These are phyloP conservation scores for Rhexocercosporidium sp. DNA, from an alignment of 2,329 filamentous ascomycete species.

Conservation along the genomic window DNA sequence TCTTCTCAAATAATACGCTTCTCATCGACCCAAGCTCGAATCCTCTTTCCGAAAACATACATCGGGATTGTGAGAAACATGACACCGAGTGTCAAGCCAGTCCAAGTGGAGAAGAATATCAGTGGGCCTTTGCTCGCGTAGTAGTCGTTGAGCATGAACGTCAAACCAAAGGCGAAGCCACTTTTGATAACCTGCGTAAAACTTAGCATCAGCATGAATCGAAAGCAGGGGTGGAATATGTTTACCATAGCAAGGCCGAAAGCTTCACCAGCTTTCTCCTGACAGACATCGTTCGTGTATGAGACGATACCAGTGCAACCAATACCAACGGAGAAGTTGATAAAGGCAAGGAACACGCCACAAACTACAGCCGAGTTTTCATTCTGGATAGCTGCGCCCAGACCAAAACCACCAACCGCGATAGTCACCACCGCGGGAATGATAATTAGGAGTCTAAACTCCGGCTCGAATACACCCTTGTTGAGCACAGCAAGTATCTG, in stretches of 20 bases:
- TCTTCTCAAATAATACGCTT: too few relatives aligned
- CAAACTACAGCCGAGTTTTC: neutral
- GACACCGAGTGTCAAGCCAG: slow-evolving; percentile 10
- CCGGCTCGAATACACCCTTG: slow-evolving; percentile 7
- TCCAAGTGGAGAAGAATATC: slow-evolving; percentile 10
- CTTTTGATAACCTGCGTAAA: slow-evolving; percentile 13
- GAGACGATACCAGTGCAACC: slow-evolving; percentile 21
- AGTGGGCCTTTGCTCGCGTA: slow-evolving; percentile 1
- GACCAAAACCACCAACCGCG: slow-evolving; percentile 14
- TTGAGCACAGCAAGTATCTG: slow-evolving; percentile 2
- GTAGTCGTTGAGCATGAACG: slow-evolving; percentile 20
- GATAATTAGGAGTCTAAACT: neutral
- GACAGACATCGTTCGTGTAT: slow-evolving; percentile 20
- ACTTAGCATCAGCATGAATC: neutral
- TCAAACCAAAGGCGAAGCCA: slow-evolving; percentile 20
- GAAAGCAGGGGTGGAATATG: neutral
- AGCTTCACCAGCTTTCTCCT: slow-evolving; percentile 11
- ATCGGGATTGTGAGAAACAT: slow-evolving; percentile 18
- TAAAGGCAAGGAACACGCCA: slow-evolving; percentile 17
- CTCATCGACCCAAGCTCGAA: too few relatives aligned
- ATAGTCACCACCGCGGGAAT: slow-evolving; percentile 12
- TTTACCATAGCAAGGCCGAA: slow-evolving; percentile 20
- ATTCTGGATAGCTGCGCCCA: slow-evolving; percentile 6
- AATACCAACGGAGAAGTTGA: slow-evolving; percentile 19
- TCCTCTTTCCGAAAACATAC: slow-evolving; percentile 20